phyloP scores from a whole-genome alignment of 371 early-diverging fungal genomes.

The Batkoa obscura region DNA sequence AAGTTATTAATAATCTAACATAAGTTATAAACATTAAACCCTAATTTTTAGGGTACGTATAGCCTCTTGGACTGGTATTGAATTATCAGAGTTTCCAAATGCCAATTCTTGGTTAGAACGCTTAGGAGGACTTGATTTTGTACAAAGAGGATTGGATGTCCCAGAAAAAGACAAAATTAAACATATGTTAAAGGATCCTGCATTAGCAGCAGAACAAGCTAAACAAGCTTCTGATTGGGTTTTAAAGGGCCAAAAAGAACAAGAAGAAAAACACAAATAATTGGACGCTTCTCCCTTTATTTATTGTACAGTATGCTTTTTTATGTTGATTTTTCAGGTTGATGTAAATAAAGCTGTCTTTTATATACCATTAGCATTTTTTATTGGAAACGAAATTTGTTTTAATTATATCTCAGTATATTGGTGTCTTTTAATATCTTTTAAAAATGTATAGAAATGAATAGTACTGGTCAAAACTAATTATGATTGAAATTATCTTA shows the following conservation, averaged over 20 bases:
- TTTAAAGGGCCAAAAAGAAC: neutral
- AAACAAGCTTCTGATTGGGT: neutral
- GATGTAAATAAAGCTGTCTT: too few relatives aligned
- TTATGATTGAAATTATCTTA: too few relatives aligned
- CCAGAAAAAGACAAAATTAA: slow-evolving; percentile 5
- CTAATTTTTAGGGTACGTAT: neutral
- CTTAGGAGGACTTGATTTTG: neutral
- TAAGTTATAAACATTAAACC: neutral
- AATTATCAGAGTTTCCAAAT: slow-evolving; percentile 4
- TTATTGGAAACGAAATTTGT: too few relatives aligned
- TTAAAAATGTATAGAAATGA: too few relatives aligned
- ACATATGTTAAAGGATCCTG: neutral
- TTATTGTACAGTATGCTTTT: too few relatives aligned
- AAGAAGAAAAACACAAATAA: too few relatives aligned
- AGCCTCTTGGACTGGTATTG: neutral
- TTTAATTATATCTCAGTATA: too few relatives aligned
- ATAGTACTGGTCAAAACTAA: too few relatives aligned
- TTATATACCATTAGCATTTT: too few relatives aligned
- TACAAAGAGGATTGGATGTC: slow-evolving; percentile 7
- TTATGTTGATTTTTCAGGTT: too few relatives aligned
- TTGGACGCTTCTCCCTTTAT: too few relatives aligned
- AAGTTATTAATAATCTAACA: neutral
- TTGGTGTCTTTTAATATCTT: too few relatives aligned
- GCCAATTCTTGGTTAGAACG: slow-evolving; percentile 7
- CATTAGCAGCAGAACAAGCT: neutral